A percentile compares a stretch with the other conserved stretches of the same genome.
phyloP scores from a whole-genome alignment of 2,329 filamentous ascomycete species.

The Ophiostoma montium region DNA sequence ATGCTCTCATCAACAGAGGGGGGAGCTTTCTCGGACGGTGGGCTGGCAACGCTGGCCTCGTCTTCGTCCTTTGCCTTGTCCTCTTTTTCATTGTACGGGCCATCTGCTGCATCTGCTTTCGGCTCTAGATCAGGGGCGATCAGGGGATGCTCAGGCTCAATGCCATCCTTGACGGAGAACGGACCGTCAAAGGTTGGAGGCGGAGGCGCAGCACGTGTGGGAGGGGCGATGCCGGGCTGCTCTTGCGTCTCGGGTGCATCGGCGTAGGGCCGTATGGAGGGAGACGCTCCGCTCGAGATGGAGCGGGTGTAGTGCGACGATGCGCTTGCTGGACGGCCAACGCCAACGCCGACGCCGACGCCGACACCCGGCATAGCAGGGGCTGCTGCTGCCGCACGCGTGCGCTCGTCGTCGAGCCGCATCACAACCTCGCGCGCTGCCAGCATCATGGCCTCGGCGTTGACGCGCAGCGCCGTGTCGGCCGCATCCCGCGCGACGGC shows the following conservation, averaged over 20 bases:
- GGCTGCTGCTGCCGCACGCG: background rate
- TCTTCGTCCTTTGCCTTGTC: background rate
- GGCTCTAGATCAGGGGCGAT: too few relatives aligned
- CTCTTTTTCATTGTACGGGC: too few relatives aligned
- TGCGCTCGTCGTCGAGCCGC: conserved; percentile 1
- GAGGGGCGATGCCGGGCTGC: too few relatives aligned
- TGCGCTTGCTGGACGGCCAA: background rate
- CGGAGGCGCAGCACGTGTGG: too few relatives aligned
- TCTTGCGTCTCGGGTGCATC: too few relatives aligned
- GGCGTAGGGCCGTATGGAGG: too few relatives aligned
- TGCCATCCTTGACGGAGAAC: background rate
- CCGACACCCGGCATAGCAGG: background rate
- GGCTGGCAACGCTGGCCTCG: too few relatives aligned
- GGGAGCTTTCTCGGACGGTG: background rate
- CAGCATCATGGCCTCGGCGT: background rate
- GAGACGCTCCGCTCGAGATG: background rate
- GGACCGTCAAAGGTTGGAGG: background rate
- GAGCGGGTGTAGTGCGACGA: background rate
- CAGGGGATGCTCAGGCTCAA: too few relatives aligned
- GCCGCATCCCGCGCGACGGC: background rate
- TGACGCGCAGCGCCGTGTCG: background rate
- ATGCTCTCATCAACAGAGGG: background rate
- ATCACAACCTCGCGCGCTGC: background rate
- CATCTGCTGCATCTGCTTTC: too few relatives aligned
- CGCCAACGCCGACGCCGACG: background rate